Evolutionary conservation across 2,329 filamentous ascomycete species (phyloP).

Genomic region (Polytolypa hystricis): DNA sequence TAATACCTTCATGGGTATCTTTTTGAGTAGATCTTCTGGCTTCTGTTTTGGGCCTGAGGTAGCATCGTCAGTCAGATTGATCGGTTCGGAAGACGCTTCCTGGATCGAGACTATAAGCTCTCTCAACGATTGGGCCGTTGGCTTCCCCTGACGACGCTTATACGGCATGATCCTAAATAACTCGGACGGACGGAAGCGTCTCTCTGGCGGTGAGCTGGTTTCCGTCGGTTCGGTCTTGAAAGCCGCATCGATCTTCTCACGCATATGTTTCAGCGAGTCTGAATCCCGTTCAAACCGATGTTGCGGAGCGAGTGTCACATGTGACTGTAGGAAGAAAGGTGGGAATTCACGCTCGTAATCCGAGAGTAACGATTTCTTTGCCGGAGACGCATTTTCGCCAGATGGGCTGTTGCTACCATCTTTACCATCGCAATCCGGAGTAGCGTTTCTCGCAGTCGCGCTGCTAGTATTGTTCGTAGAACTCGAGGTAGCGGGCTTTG

Average conservation of each 20-base stretch:
- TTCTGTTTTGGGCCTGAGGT: slow-evolving; percentile 17
- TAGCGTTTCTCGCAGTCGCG: slow-evolving; percentile 9
- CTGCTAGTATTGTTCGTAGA: slow-evolving; percentile 11
- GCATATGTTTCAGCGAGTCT: slow-evolving; percentile 44
- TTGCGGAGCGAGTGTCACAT: slow-evolving; percentile 56
- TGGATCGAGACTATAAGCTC: slow-evolving; percentile 50
- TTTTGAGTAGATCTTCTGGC: slow-evolving; percentile 32
- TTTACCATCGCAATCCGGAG: slow-evolving; percentile 5
- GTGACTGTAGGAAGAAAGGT: slow-evolving; percentile 66
- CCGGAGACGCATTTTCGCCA: slow-evolving; percentile 11
- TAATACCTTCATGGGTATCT: slow-evolving; percentile 47
- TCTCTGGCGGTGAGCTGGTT: slow-evolving; percentile 7
- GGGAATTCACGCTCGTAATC: slow-evolving; percentile 64
- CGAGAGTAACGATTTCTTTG: slow-evolving; percentile 25
- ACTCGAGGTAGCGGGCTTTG: slow-evolving; percentile 26
- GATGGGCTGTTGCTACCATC: slow-evolving; percentile 3
- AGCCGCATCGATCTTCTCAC: slow-evolving; percentile 38
- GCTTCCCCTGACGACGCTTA: slow-evolving; percentile 21
- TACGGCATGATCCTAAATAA: slow-evolving; percentile 30
- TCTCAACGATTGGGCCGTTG: slow-evolving; percentile 39
- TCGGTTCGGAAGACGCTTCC: slow-evolving; percentile 29
- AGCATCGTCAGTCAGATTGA: slow-evolving; percentile 28
- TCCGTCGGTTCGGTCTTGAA: slow-evolving; percentile 14
- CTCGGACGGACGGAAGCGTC: slow-evolving; percentile 22
- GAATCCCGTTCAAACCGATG: slow-evolving; percentile 48